phyloP scores from a whole-genome alignment of 192 early-diverging fungal species.

The Piromyces finnis region DNA sequence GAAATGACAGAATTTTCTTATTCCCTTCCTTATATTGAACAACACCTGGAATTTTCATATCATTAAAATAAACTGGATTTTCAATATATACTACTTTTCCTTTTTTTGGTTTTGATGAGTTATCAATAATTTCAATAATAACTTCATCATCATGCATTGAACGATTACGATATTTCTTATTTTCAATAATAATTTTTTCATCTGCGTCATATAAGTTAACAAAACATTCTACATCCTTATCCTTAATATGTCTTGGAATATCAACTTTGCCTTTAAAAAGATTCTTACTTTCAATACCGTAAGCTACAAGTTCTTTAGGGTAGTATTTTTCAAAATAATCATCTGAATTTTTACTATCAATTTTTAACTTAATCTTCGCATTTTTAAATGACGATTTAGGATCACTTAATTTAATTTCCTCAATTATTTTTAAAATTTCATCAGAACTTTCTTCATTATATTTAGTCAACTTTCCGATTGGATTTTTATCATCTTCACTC shows the following conservation, averaged over 20 bases:
- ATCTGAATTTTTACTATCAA: neutral
- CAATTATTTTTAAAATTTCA: neutral
- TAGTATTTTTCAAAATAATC: neutral
- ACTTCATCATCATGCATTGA: conserved; percentile 71
- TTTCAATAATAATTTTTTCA: conserved; percentile 61
- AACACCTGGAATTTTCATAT: neutral
- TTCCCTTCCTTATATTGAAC: neutral
- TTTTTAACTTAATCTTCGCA: neutral
- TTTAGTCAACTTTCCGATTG: neutral
- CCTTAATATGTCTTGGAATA: neutral
- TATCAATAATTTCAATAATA: conserved; percentile 46
- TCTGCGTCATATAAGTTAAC: conserved; percentile 1
- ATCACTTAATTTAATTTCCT: neutral
- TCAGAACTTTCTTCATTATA: neutral
- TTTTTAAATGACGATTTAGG: neutral
- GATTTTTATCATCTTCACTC: neutral
- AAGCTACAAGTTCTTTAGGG: neutral
- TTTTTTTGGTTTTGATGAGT: conserved; percentile 26
- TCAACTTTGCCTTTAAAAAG: neutral
- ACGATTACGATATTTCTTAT: conserved; percentile 56
- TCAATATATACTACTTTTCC: conserved; percentile 15
- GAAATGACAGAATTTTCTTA: neutral
- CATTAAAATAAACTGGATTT: neutral
- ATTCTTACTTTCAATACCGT: neutral
- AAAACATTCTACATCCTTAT: neutral